Evolutionary conservation across 164 flowering plant genomes (phyloP), one percentile per base, ranked within the genome.

Genomic region (Santalum album): DNA sequence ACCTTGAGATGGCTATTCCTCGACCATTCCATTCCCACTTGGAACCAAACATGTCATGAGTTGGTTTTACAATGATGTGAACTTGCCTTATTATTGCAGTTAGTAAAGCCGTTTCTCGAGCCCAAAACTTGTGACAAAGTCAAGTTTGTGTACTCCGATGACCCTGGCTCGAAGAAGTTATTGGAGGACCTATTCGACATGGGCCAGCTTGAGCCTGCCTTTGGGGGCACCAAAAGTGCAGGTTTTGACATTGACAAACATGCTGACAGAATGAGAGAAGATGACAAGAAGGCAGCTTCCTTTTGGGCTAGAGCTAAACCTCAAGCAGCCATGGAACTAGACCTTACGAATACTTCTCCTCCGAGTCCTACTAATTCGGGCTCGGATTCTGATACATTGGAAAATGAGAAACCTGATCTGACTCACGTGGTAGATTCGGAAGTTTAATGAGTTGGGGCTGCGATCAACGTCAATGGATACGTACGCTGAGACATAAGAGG

Each of bases 31-130:
- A 3, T 3, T 29, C 6, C 9, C 6, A 29, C 4, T 3, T 4
- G 34, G 34, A 3, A 9, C 34, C 34, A 3, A 9, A 4, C 34
- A 4, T 29, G 9, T 29, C 9, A 9, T 29, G 6, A 29, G 9
- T 4, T 29, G 9, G 34, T 9, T 29, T 29, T 29, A 4, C 9
- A 29, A 29, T 9, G 9, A 3, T 29, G 34, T 29, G 34, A 29
- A 9, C 34, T 3, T 29, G 34, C 6, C 34, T 29, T n/a, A 9
- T 35, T 27, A 15, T 52, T 75, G 68, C 80, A 91, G 98, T 59
- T 84, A 57, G 95, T 72, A 55, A 91, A 91, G 66, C 90, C 96
- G 7, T 87, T 91, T 66, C 66, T 91, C 35, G 96, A 91, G 74
- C 86, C 86, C 15, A 87, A 86, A 72, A 87, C 96, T 19, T 59